phyloP scores from a whole-genome alignment of 2,329 filamentous ascomycete genomes.

The Periglandula ipomoeae region DNA sequence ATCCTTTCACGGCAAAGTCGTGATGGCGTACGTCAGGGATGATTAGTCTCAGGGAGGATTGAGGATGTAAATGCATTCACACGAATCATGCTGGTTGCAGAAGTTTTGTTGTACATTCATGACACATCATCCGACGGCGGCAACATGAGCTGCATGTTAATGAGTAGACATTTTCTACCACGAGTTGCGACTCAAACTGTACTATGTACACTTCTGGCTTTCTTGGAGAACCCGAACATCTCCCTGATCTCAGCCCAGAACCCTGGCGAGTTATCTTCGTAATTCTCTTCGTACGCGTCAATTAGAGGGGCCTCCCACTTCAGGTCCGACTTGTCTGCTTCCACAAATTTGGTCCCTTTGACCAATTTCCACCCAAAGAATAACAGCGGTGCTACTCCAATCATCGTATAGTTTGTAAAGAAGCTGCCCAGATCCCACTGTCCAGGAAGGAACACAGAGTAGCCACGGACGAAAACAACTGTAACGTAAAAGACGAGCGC shows the following conservation, averaged over 20 bases:
- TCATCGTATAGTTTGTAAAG: conserved; percentile 48
- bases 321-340: conserved; percentile 47
- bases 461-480: conserved; percentile 42
- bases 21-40: too few species aligned
- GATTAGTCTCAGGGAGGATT: too few species aligned
- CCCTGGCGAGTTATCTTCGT: conserved; percentile 22
- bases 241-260: not conserved
- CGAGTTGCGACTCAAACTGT: too few species aligned
- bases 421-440: conserved; percentile 30
- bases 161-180: too few species aligned
- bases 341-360: conserved; percentile 46
- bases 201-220: too few species aligned
- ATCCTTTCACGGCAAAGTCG: too few species aligned
- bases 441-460: conserved; percentile 40
- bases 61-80: too few species aligned
- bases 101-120: too few species aligned
- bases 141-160: too few species aligned
- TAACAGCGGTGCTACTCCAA: conserved; percentile 41
- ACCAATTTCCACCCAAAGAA: conserved; percentile 55
- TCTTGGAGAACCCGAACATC: not conserved
- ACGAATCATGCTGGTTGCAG: too few species aligned
- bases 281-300: conserved; percentile 47
- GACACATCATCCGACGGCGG: too few species aligned
- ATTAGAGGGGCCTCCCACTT: conserved; percentile 49
- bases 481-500: conserved; percentile 30